Evolutionary conservation across 129 eudicot species (phyloP), one percentile per base, ranked within the genome.

Genomic region (Lactuca sativa): DNA sequence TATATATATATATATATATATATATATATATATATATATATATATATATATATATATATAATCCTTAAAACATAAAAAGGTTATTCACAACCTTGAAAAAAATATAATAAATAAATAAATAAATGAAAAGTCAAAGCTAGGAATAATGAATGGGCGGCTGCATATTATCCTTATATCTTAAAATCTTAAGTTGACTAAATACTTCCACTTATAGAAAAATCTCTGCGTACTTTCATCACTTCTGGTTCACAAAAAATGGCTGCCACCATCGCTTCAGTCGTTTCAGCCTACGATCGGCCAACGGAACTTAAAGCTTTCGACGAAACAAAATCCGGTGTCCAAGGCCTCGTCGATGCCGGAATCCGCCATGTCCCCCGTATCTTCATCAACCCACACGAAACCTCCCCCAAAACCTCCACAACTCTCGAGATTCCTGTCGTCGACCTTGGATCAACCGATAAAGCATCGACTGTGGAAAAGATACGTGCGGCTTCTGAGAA

Each of bases 401-500:
- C 4, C 32, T 49, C 53, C 18, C 62, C 73, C 62, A 54, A 54
- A 53, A 8, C 59, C n/a, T n/a, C 72, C 47, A n/a, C 40, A 15
- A 52, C 62, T 14, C 34, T 54, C 5, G 47, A 40, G 4, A 40
- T 66, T 15, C 82, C 82, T 5, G 25, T 49, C 40, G 49, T 78
- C 18, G 82, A 81, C 59, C 78, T 81, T 25, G 59, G 31, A 5
- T 38, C 60, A 0, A 13, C 15, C 8, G 11, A 37, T 17, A 77
- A n/a, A 36, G 9, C 34, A 21, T 64, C 62, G 15, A 30, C 69
- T 0, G 67, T 66, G 8, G 77, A 76, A 17, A 18, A 66, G 44
- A 49, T 81, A 33, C 66, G 66, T 14, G 10, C 2, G 2, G 82
- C 82, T 10, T 66, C 82, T 1, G 78, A 76, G 63, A 40, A 30